Evolutionary conservation across 2,329 filamentous ascomycete species (phyloP), one percentile per base, ranked within the genome.

Genomic region (Beauveria pseudobassiana): DNA sequence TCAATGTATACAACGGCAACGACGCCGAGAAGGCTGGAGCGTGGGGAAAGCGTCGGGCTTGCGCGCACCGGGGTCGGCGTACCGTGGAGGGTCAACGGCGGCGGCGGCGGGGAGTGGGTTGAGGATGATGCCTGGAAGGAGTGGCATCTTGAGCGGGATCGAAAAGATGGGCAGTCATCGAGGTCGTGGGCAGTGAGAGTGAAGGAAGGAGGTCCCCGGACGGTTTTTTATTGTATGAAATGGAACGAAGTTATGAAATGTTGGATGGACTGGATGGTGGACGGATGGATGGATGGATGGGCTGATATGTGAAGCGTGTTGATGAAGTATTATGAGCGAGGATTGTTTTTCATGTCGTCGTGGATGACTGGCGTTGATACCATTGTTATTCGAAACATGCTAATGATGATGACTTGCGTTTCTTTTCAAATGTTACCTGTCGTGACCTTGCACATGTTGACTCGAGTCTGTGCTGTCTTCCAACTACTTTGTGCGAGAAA

Each of bases 121-220:
- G 38, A 67, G 90, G 68, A 40, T 52, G 22, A 53, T 53, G 46
- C 48, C 57, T 49, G 53, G 45, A 12, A 59, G 56, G 20, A 90
- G 88, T 70, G 86, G 88, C 62, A 88, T 95, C 69, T 87, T 96
- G 87, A 89, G 82, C 68, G 91, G 89, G 20, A 95, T 96, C 72
- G 91, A 96, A 79, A 86, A 87, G 75, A 96, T 96, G 91, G 91
- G 91, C 10, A 87, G 80, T 67, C 79, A 85, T 66, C 73, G 81
- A 16, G 76, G 79, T 9, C 75, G 80, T 48, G 76, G 65, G 1
- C 60, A 58, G 59, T 59, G 30, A 59, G 18, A 43, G 34, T 38
- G 34, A 38, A 1, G 34, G 5, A 6, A 14, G 5, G 14, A 38
- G 34, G 34, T 2, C 1, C 30, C 14, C 4, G 30, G 30, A 34